These are phyloP conservation scores for Pelargonium myrrhifolium DNA, from an alignment of 441 rosid species.

Conservation along the genomic window DNA sequence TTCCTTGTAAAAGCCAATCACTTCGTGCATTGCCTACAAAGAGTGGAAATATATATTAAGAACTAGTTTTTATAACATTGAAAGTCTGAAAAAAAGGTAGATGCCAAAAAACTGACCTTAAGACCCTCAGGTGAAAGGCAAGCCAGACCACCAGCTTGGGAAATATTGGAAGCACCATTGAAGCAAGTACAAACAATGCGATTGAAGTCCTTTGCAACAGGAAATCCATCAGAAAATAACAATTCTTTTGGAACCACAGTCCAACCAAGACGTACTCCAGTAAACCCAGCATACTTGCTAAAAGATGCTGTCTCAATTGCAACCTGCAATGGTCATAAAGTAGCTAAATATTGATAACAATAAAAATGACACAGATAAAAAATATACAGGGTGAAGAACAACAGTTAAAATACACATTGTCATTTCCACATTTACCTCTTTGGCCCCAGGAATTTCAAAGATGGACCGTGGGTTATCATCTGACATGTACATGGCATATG, in stretches of 20 bases:
- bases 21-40: constrained; percentile 73
- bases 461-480: constrained; percentile 84
- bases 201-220: constrained; percentile 88
- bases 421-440: constrained; percentile 48
- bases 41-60: constrained; percentile 7
- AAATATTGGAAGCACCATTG: constrained; percentile 83
- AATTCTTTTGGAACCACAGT: constrained; percentile 86
- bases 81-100: too few species aligned
- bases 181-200: constrained; percentile 81
- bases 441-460: constrained; percentile 95
- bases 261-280: constrained; percentile 98
- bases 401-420: too few species aligned
- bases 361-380: background rate
- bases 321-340: constrained; percentile 40
- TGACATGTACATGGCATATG: constrained; percentile 86
- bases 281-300: constrained; percentile 96
- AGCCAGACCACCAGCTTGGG: constrained; percentile 95
- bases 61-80: background rate
- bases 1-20: constrained; percentile 88
- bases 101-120: constrained; percentile 48
- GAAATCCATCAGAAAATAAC: constrained; percentile 77
- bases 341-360: background rate
- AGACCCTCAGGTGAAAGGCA: constrained; percentile 88
- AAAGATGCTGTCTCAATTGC: constrained; percentile 92
- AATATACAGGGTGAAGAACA: too few species aligned